Conservation (phyloP, 2,329 filamentous ascomycete genomes). For the Talaromyces sp. region DNA sequence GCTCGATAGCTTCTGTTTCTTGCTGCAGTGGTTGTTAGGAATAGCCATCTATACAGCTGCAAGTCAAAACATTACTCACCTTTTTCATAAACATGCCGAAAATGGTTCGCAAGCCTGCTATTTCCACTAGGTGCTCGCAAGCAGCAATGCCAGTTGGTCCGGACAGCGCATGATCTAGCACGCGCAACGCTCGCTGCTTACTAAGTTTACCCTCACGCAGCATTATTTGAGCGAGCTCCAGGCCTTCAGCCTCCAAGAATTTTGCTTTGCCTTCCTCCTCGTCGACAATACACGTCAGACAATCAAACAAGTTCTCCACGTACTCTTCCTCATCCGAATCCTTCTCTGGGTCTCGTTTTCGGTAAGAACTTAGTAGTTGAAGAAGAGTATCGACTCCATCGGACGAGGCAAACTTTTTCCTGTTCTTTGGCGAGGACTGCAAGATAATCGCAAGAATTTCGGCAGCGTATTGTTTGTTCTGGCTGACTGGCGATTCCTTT, state of each 20-base stretch:
- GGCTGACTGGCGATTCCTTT: slow-evolving; percentile 63
- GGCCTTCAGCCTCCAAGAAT: slow-evolving; percentile 83
- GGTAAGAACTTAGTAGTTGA: slow-evolving; percentile 77
- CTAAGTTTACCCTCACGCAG: slow-evolving; percentile 81
- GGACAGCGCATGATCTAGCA: slow-evolving; percentile 76
- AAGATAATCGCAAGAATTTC: slow-evolving; percentile 87
- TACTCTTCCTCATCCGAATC: slow-evolving; percentile 90
- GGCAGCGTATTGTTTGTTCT: slow-evolving; percentile 94
- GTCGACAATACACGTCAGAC: slow-evolving; percentile 73
- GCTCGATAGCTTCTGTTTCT: slow-evolving; percentile 64
- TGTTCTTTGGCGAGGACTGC: slow-evolving; percentile 66
- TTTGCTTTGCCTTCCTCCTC: slow-evolving; percentile 69
- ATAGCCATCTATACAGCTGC: background rate
- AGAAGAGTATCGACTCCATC: slow-evolving; percentile 76
- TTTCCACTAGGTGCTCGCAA: slow-evolving; percentile 73
- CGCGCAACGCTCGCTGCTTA: slow-evolving; percentile 69
- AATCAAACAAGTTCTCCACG: slow-evolving; percentile 89
- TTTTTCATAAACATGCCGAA: slow-evolving; percentile 89
- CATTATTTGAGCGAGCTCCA: slow-evolving; percentile 90
- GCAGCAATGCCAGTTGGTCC: slow-evolving; percentile 56
- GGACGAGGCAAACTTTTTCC: slow-evolving; percentile 56
- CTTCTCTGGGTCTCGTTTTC: slow-evolving; percentile 77
- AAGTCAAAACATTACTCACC: slow-evolving; percentile 20
- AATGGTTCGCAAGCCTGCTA: slow-evolving; percentile 74
- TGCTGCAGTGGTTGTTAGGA: slow-evolving; percentile 40